Percentiles rank a stretch among this genome's conserved stretches.
Evolutionary conservation across 352 stramenopile species (phyloP).

Genomic region (Globisporangium echinulatum): DNA sequence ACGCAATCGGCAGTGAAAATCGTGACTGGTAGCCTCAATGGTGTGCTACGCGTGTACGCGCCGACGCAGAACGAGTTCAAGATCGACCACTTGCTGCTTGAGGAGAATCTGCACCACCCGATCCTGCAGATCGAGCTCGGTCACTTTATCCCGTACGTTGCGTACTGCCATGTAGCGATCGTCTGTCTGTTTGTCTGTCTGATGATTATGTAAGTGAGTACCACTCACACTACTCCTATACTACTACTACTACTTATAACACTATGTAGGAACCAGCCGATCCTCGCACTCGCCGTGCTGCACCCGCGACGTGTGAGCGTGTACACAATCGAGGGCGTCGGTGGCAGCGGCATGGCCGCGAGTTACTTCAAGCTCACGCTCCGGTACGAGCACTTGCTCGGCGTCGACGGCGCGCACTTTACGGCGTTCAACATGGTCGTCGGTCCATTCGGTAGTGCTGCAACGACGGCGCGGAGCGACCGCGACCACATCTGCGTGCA

Average conservation of each 20-base stretch:
- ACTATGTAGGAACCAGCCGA: slow-evolving; percentile 36
- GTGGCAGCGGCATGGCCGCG: slow-evolving; percentile 61
- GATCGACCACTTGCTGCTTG: slow-evolving; percentile 86
- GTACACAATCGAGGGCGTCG: slow-evolving; percentile 74
- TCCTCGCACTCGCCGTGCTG: slow-evolving; percentile 77
- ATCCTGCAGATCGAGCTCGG: slow-evolving; percentile 85
- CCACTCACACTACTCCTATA: background rate
- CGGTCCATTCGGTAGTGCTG: slow-evolving; percentile 61
- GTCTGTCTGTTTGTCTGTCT: background rate
- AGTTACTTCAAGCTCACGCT: slow-evolving; percentile 82
- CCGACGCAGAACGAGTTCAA: slow-evolving; percentile 77
- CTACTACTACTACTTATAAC: background rate
- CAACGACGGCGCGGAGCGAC: slow-evolving; percentile 15
- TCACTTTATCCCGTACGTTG: slow-evolving; percentile 76
- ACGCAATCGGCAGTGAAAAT: slow-evolving; percentile 61
- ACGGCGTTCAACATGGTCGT: slow-evolving; percentile 88
- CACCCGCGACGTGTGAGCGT: slow-evolving; percentile 76
- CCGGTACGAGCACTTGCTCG: slow-evolving; percentile 83
- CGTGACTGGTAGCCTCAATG: slow-evolving; percentile 82
- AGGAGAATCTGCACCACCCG: slow-evolving; percentile 77
- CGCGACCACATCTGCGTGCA: slow-evolving; percentile 88
- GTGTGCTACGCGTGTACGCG: slow-evolving; percentile 80
- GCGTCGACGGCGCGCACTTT: slow-evolving; percentile 87
- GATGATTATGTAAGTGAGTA: background rate
- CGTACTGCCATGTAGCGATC: background rate